These are phyloP conservation scores for Handroanthus guayacan DNA, from an alignment of 257 asterid species.

Conservation along the genomic window DNA sequence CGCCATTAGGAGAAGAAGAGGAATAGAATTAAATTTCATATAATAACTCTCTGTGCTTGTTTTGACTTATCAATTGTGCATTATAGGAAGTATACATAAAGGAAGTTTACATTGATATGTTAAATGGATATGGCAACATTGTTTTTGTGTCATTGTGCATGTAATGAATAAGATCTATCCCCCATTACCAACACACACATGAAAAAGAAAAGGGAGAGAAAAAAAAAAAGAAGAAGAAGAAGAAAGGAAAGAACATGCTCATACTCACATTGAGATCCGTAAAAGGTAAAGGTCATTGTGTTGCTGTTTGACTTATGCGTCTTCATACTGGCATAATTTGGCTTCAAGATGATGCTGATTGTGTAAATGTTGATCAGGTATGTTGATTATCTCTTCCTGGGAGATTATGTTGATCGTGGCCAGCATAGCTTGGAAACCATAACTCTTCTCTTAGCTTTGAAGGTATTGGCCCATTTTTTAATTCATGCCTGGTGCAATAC, in stretches of 20 bases:
- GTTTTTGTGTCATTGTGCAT: background rate
- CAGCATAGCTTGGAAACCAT: slow-evolving; percentile 98
- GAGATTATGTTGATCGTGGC: slow-evolving; percentile 99
- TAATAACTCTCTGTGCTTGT: no score
- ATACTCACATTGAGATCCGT: background rate
- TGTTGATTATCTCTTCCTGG: slow-evolving; percentile 96
- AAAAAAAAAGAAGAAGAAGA: no score
- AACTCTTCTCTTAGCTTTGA: slow-evolving; percentile 91
- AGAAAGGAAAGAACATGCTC: no score
- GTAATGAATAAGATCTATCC: background rate
- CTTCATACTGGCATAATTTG: slow-evolving; percentile 3
- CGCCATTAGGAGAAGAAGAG: background rate
- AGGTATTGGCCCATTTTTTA: slow-evolving; percentile 56
- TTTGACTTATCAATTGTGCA: no score
- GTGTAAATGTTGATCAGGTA: slow-evolving; percentile 63
- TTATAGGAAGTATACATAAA: no score
- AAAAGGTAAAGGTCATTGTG: background rate
- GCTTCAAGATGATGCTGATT: slow-evolving; percentile 43
- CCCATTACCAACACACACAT: no score
- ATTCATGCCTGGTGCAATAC: slow-evolving; percentile 20
- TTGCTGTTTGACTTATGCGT: slow-evolving; percentile 17
- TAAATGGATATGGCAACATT: background rate
- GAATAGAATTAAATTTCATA: no score
- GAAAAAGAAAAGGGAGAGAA: no score
- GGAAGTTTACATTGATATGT: background rate